phyloP scores from a whole-genome alignment of 257 asterid genomes.

The Coffea canephora region DNA sequence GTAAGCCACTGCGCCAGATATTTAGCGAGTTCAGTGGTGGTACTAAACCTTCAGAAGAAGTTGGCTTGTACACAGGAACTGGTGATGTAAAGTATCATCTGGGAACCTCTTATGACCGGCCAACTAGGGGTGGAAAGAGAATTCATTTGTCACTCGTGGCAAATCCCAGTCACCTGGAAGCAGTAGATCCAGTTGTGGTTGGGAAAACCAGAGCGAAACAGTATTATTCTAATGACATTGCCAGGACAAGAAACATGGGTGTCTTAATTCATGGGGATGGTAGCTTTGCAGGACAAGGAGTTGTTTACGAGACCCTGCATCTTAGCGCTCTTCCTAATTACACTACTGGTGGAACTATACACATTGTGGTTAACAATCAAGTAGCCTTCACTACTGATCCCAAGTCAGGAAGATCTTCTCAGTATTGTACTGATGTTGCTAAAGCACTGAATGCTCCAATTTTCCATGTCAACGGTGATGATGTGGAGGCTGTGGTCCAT shows the following conservation, averaged over 20 bases:
- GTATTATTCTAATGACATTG: conserved; percentile 71
- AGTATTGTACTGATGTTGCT: conserved; percentile 97
- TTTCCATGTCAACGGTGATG: conserved; percentile 96
- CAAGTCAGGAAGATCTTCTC: conserved; percentile 86
- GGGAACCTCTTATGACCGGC: conserved; percentile 96
- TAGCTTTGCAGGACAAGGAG: conserved; percentile 98
- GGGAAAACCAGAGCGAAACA: conserved; percentile 97
- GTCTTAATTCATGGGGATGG: conserved; percentile 93
- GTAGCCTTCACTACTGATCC: conserved; percentile 98
- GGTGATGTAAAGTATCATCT: conserved; percentile 97
- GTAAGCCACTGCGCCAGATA: conserved; percentile 89
- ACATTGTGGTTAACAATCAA: conserved; percentile 95
- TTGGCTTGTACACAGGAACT: conserved; percentile 90
- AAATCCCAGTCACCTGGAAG: conserved; percentile 96
- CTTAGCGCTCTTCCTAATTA: conserved; percentile 97
- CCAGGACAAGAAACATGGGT: conserved; percentile 81
- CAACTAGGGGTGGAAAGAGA: conserved; percentile 94
- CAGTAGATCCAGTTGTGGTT: conserved; percentile 89
- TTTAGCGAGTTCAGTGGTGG: conserved; percentile 93
- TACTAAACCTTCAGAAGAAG: conserved; percentile 81
- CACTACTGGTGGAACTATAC: conserved; percentile 95
- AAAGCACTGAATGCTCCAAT: conserved; percentile 91
- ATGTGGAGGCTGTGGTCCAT: conserved; percentile 90
- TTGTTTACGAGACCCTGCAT: conserved; percentile 96
- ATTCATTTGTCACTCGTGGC: conserved; percentile 93